These are phyloP conservation scores for Cyclotella sp. DNA, from an alignment of 108 stramenopile genomes.

Conservation along the genomic window DNA sequence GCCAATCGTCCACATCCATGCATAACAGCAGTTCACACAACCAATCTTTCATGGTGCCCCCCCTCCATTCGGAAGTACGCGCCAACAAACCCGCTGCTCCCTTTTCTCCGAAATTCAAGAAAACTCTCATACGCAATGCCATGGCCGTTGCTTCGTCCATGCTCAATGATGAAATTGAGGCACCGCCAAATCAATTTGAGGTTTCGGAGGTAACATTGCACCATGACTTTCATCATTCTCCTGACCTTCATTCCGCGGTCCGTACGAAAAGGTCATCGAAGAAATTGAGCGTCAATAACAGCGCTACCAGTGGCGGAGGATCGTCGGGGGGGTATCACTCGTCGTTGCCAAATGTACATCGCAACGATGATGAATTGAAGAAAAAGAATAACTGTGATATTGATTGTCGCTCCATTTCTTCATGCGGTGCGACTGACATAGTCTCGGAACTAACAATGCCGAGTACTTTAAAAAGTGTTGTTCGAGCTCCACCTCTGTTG, in stretches of 20 bases:
- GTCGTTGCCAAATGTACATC: no score
- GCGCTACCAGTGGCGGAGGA: not conserved
- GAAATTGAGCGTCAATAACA: not conserved
- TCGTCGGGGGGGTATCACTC: no score
- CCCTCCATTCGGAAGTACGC: constrained; percentile 8
- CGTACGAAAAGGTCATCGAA: not conserved
- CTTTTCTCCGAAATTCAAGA: constrained; percentile 2
- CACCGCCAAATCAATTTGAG: not conserved
- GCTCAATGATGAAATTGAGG: not conserved
- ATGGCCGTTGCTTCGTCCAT: not conserved
- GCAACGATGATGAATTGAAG: no score
- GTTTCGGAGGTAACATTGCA: not conserved
- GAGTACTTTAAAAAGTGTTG: not conserved
- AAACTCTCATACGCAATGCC: not conserved
- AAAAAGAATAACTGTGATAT: no score
- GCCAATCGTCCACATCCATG: not conserved
- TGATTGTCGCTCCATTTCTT: not conserved
- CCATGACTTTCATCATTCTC: not conserved
- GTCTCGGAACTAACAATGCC: constrained; percentile 6
- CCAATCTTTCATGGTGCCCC: not conserved
- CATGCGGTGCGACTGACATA: not conserved
- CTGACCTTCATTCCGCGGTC: not conserved
- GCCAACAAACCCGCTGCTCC: not conserved
- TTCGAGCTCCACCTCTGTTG: not conserved
- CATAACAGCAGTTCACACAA: not conserved